Evolutionary conservation across 2,329 filamentous ascomycete species (phyloP).

Genomic region (Epichloe aotearoae): DNA sequence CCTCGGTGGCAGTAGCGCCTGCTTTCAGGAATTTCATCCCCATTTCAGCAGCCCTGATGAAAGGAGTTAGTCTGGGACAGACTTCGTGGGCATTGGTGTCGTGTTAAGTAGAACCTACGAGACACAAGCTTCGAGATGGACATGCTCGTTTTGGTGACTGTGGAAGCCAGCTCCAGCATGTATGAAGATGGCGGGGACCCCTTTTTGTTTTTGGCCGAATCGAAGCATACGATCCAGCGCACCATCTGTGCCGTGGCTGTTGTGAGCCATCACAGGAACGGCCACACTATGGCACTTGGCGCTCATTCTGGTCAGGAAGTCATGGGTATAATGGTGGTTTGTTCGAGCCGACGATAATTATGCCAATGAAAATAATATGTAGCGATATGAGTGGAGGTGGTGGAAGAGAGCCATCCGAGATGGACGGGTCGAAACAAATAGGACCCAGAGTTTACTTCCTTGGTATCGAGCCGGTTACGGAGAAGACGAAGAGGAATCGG

Average conservation of each 20-base stretch:
- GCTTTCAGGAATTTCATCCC: slow-evolving; percentile 70
- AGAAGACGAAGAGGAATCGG: not conserved
- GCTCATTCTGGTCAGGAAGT: slow-evolving; percentile 18
- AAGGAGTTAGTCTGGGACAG: slow-evolving; percentile 1
- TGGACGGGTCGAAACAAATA: slow-evolving; percentile 3
- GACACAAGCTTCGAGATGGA: slow-evolving; percentile 76
- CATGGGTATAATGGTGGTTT: slow-evolving; percentile 10
- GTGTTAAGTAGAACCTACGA: slow-evolving; percentile 45
- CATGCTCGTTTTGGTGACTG: slow-evolving; percentile 69
- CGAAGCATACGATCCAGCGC: slow-evolving; percentile 26
- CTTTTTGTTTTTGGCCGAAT: slow-evolving; percentile 20
- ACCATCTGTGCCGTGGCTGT: slow-evolving; percentile 31
- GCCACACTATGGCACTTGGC: slow-evolving; percentile 7
- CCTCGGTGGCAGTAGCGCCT: slow-evolving; percentile 72
- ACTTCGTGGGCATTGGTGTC: not conserved
- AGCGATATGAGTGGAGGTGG: slow-evolving; percentile 1
- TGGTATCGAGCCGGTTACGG: not conserved
- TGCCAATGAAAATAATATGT: slow-evolving; percentile 5
- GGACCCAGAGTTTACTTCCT: not conserved
- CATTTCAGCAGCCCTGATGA: slow-evolving; percentile 61
- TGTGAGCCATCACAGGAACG: slow-evolving; percentile 32
- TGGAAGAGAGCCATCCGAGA: slow-evolving; percentile 1
- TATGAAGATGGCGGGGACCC: slow-evolving; percentile 69
- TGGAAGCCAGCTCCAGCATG: slow-evolving; percentile 95
- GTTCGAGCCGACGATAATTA: slow-evolving; percentile 1